Evolutionary conservation across 805 yeast species (phyloP).

Genomic region (Scheffersomyces amazonensis): DNA sequence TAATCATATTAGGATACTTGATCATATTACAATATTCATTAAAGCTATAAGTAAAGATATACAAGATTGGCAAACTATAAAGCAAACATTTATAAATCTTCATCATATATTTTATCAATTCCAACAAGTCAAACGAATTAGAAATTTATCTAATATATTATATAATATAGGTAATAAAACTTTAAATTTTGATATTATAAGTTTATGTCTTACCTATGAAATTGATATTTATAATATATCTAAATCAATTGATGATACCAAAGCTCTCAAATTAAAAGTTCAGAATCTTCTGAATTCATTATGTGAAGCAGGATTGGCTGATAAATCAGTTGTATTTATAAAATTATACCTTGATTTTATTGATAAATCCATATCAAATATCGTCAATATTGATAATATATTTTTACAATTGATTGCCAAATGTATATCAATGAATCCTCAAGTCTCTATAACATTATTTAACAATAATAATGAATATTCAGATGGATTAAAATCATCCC

Average conservation of each 20-base stretch:
- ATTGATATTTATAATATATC: slow-evolving; percentile 12
- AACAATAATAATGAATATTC: slow-evolving; percentile 2
- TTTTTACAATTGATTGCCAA: slow-evolving; percentile 12
- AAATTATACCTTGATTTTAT: slow-evolving; percentile 4
- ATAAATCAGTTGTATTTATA: slow-evolving; percentile 3
- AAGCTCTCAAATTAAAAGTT: slow-evolving; percentile 17
- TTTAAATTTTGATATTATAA: slow-evolving; percentile 9
- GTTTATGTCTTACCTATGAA: slow-evolving; percentile 30
- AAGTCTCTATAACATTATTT: slow-evolving; percentile 6
- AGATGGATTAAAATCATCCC: slow-evolving; percentile 13
- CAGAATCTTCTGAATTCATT: slow-evolving; percentile 30
- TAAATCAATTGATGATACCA: slow-evolving; percentile 1
- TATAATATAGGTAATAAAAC: slow-evolving; percentile 37
- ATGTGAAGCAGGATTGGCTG: slow-evolving; percentile 11
- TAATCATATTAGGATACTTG: slow-evolving; percentile 5
- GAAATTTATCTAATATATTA: slow-evolving; percentile 45
- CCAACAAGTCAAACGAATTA: slow-evolving; percentile 37
- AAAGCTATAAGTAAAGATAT: slow-evolving; percentile 2
- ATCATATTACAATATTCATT: slow-evolving; percentile 2
- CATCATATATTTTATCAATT: slow-evolving; percentile 10
- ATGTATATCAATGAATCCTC: slow-evolving; percentile 2
- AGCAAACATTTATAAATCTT: slow-evolving; percentile 1
- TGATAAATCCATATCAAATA: too few species aligned
- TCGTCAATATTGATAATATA: neutral
- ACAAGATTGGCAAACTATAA: neutral